A percentile compares a stretch with the other conserved stretches of the same genome.
Evolutionary conservation across 2,329 filamentous ascomycete genomes (phyloP).

Genomic region (Chaetomiaceae sp.): DNA sequence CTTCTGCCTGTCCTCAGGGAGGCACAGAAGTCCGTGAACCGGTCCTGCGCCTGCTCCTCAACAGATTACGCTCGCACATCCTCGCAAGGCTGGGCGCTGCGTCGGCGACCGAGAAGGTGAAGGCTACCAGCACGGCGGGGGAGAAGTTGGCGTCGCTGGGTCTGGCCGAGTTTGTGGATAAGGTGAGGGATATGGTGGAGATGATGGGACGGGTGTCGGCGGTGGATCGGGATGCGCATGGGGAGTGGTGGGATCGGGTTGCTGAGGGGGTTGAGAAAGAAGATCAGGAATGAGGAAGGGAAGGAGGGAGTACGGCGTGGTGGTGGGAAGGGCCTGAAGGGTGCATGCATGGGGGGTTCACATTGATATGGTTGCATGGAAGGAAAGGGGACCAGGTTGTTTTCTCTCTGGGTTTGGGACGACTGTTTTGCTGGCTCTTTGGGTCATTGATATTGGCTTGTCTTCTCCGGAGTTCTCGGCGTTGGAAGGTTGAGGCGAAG

Average conservation of each 20-base stretch:
- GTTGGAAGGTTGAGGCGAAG: neutral
- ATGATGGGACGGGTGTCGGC: conserved; percentile 59
- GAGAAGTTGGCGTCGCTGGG: conserved; percentile 67
- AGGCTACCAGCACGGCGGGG: conserved; percentile 62
- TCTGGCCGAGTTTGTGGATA: conserved; percentile 67
- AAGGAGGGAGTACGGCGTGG: neutral
- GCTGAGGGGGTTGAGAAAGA: conserved; percentile 51
- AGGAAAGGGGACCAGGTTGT: too few species aligned
- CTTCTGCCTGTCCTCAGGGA: conserved; percentile 29
- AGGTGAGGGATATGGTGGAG: conserved; percentile 65
- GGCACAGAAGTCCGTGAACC: conserved; percentile 47
- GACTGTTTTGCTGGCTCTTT: neutral
- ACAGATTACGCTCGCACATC: conserved; percentile 63
- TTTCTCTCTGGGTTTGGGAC: too few species aligned
- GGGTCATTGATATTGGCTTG: neutral
- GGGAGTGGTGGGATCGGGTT: conserved; percentile 65
- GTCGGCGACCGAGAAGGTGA: conserved; percentile 66
- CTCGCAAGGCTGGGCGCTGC: conserved; percentile 59
- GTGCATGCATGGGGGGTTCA: neutral
- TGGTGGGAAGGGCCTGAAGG: neutral
- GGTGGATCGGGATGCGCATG: conserved; percentile 66
- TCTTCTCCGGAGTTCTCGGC: neutral
- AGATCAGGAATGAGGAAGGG: too few species aligned
- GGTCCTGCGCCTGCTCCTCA: conserved; percentile 62
- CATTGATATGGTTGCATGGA: too few species aligned